Evolutionary conservation across 2,329 filamentous ascomycete species (phyloP).

Genomic region (Dothistroma septosporum): DNA sequence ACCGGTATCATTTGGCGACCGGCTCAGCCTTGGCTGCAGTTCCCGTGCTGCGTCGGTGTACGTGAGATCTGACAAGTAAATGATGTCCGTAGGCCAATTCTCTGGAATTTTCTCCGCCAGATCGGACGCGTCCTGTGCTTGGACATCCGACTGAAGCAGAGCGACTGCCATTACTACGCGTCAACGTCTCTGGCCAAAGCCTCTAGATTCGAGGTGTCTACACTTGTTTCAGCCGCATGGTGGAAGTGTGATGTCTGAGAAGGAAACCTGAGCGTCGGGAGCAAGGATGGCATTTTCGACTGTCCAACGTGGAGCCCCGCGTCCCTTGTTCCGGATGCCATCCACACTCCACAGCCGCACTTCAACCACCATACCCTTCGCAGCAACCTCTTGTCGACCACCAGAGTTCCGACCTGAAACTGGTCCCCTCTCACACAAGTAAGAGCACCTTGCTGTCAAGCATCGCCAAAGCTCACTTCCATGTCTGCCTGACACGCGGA

Average conservation of each 20-base stretch:
- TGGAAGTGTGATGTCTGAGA: neutral
- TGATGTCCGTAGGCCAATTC: constrained; percentile 18
- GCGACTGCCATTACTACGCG: neutral
- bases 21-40: constrained; percentile 26
- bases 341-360: neutral
- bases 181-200: neutral
- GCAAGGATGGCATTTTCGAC: neutral
- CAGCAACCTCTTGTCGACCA: neutral
- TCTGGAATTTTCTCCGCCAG: neutral
- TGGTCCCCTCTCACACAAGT: neutral
- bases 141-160: neutral
- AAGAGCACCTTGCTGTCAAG: neutral
- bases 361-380: neutral
- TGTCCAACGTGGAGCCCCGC: neutral
- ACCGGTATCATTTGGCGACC: constrained; percentile 24
- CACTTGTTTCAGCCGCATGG: neutral
- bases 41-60: constrained; percentile 30
- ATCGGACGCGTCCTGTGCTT: neutral
- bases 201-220: neutral
- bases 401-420: neutral
- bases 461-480: neutral
- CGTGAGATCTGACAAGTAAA: constrained; percentile 31
- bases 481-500: neutral
- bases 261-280: too few species aligned
- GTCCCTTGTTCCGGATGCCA: neutral